Evolutionary conservation across 1,284 basidiomycete species (phyloP), one percentile per base, ranked within the genome.

Genomic region (Sanguinoderma infundibulare): DNA sequence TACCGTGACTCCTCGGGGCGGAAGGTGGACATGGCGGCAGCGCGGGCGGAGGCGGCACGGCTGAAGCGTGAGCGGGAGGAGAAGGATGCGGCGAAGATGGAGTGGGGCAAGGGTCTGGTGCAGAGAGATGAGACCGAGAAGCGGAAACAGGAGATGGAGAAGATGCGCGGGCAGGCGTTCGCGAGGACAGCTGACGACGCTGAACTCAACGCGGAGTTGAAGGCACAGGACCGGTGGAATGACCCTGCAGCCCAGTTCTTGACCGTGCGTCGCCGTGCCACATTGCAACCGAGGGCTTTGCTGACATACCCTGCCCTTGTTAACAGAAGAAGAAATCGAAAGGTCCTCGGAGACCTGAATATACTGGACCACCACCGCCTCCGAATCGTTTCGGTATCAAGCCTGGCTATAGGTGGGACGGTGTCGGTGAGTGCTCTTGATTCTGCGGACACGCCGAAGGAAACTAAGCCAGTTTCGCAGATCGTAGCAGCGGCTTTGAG

Each of bases 391-490:
- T 97, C 75, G 90, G 90, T 26, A 98, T 99, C 66, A 89, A 87
- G 59, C 98, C 97, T 12, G 97, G 97, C 0, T 96, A 96, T 73
- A 84, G 97, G 68, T 99, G 96, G 97, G 97, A 98, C 73, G 95
- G 95, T 49, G 95, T 96, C 59, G 94, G 94, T 95, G 69, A 73
- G 87, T 87, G 4, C 15, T 34, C n/a, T 38, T 34, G 35, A 22
- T 20, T 10, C 2, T 20, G 26, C 53, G 26, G 32, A 46, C 36
- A 7, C 53, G 2, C 20, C 26, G 40, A 7, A 24, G 32, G n/a
- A n/a, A 40, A 39, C 20, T 39, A n/a, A 57, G 22, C 17, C n/a
- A 39, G 55, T 5, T 2, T 35, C 35, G 5, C 70, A 96, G 95
- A 97, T 72, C 86, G 96, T 59, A 87, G 95, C 1, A 99, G 91